A percentile compares a stretch with the other conserved stretches of the same genome.
Conservation (phyloP, 768 basidiomycete species). For the Infundibulicybe gibba region DNA sequence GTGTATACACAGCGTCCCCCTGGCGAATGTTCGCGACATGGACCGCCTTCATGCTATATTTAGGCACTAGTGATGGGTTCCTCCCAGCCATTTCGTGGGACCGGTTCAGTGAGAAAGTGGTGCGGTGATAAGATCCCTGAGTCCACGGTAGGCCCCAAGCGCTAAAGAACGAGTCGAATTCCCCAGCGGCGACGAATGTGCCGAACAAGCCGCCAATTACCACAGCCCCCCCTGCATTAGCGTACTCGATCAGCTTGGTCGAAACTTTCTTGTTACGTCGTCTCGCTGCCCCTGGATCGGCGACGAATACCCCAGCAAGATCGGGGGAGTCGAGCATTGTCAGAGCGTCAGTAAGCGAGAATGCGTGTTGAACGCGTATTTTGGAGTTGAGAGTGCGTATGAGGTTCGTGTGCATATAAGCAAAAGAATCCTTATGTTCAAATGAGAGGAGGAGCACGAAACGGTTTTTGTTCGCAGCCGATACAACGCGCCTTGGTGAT, state of each 20-base stretch:
- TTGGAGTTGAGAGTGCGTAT: too few relatives aligned
- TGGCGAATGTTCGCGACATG: conserved; percentile 25
- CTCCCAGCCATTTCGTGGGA: conserved; percentile 22
- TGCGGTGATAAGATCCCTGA: too few relatives aligned
- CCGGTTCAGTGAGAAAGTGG: too few relatives aligned
- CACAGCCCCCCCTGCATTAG: conserved; percentile 30
- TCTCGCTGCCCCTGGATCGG: conserved; percentile 23
- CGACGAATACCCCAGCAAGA: conserved; percentile 30
- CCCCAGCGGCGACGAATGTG: conserved; percentile 7
- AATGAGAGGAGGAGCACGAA: conserved; percentile 22
- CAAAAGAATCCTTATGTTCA: conserved; percentile 8
- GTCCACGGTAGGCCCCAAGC: too few relatives aligned
- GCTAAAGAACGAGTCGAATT: conserved; percentile 13
- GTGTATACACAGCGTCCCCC: conserved; percentile 27
- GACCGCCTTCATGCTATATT: conserved; percentile 41
- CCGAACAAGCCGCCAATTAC: conserved; percentile 26
- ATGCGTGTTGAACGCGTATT: too few relatives aligned
- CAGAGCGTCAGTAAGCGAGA: conserved; percentile 11
- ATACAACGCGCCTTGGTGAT: too few relatives aligned
- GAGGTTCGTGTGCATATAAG: conserved; percentile 12
- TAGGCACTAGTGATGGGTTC: conserved; percentile 21
- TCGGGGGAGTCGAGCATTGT: conserved; percentile 20
- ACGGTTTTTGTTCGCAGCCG: background rate
- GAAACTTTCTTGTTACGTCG: conserved; percentile 20
- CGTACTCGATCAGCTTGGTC: conserved; percentile 26